phyloP scores from a whole-genome alignment of 75 land plant genomes.

The Picea sitchensis region DNA sequence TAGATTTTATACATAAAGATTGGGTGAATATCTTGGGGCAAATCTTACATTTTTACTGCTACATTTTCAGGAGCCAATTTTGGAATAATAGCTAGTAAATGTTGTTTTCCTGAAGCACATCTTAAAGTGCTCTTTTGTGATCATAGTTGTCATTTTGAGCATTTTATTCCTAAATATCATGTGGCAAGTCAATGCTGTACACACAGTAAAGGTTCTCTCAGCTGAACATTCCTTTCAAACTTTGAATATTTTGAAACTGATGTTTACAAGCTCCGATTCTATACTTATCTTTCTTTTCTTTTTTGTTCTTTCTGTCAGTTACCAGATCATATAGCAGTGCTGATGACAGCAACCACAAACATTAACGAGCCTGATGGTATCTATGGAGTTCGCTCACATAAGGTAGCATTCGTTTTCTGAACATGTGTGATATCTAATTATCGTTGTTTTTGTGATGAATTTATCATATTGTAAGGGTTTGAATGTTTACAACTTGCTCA shows the following conservation, averaged over 20 bases:
- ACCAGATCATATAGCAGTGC: constrained; percentile 73
- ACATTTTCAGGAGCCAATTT: too few species aligned
- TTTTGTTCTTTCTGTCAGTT: constrained; percentile 37
- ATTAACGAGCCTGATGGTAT: constrained; percentile 98
- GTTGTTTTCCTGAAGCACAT: background rate
- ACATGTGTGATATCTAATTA: too few species aligned
- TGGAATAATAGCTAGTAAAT: too few species aligned
- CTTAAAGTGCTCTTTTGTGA: background rate
- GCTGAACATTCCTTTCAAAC: background rate
- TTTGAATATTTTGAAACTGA: background rate
- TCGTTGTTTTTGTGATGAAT: too few species aligned
- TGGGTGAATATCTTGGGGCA: too few species aligned
- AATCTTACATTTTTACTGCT: too few species aligned
- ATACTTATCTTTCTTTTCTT: background rate
- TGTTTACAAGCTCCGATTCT: background rate
- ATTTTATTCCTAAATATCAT: background rate
- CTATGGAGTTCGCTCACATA: constrained; percentile 85
- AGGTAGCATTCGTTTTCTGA: constrained; percentile 37
- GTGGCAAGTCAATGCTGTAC: background rate
- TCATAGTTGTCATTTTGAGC: background rate
- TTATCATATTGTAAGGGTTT: too few species aligned
- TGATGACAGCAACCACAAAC: constrained; percentile 63
- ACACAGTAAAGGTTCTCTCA: background rate
- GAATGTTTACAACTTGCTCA: too few species aligned
- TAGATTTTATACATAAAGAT: too few species aligned